Base-by-base conservation (phyloP, 2,329 filamentous ascomycete species). In the Paecilomyces sp. region DNA sequence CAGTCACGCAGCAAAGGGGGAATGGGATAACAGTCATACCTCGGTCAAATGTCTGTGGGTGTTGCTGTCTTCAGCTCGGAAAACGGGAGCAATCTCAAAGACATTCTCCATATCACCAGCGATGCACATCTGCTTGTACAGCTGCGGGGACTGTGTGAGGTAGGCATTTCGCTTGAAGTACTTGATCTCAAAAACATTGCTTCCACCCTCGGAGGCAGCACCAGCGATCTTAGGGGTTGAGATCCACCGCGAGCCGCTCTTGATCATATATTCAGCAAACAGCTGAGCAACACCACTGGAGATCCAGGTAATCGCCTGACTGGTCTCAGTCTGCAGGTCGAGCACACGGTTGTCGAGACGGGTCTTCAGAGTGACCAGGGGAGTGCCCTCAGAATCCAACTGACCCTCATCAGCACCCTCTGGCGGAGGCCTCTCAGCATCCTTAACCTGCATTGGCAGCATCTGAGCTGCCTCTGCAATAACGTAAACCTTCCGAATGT, bases 341-440 rank as follows among this genome's bases (percentile, higher is more conserved):
- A 99, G 89, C 57, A 90, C 90, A 61, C 90, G 87, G 82, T 97
- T 96, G 81, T 96, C 89, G 56, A 97, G 84, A 66, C 93, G 87
- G 1, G 91, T 95, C 70, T 87, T 86, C 74, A 97, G 85, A 62
- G 85, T 89, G 31, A 95, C 92, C 57, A 89, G 83, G 1, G 92
- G 90, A 56, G 80, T 72, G 50, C 79, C 80, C 31, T 80, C 79
- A 9, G 80, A 79, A 61, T 83, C 82, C 58, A 80, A 77, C 62
- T 80, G 74, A 56, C 78, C 76, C 62, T 81, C 79, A 61, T 81
- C 79, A 31, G 60, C 9, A 66, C 70, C 33, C 67, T 72, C 65
- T 77, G 62, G 78, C 6, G 75, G 75, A 12, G 78, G 77, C 58
- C 75, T 69, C 65, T 83, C 77, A 15, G 80, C 81, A 63, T 83